Evolutionary conservation across 306 rosid species (phyloP), one percentile per base, ranked within the genome.

Genomic region (Castanea mollissima): DNA sequence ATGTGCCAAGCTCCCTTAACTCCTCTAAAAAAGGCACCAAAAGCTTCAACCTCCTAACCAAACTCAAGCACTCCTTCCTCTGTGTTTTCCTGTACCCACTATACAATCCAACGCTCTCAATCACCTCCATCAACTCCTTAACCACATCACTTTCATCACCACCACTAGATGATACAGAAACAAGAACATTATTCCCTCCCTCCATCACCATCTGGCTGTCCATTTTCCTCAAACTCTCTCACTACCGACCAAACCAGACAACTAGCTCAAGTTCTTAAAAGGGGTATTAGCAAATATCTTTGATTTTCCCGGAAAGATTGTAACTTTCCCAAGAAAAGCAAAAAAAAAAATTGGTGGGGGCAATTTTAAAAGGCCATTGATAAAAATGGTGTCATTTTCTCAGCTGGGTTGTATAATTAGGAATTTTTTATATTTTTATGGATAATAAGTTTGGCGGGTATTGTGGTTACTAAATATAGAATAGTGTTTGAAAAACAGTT

Each of bases 41-140:
- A 32, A 89, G 85, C 85, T 94, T 90, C 83, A 94, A 64, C 68
- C 95, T 90, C 62, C 98, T 86, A n/a, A 86, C 91, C 69, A 94
- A 87, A 75, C 79, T 88, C 80, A 90, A 83, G 57, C 97, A 82
- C 72, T 94, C 97, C 74, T 87, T 92, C 74, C 89, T 63, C 38
- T 87, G 89, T 2, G 89, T 83, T 57, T 71, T 86, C 11, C 93
- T 55, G 67, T 76, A 94, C 29, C 78, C 91, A 1, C 91, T 92
- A 27, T 86, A 85, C 70, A 83, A 91, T 74, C 90, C 93, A 29
- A 85, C 82, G 23, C 85, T 75, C 83, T 87, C 89, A 25, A 94
- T 85, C 76, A 90, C 71, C 56, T 75, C 89, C 82, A 18, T 87
- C 80, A 91, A 84, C 44, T 84, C 88, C 73, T 52, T 82, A 49